Evolutionary conservation across 345 rosid species (phyloP), one percentile per base, ranked within the genome.

Genomic region (Balakata baccata): DNA sequence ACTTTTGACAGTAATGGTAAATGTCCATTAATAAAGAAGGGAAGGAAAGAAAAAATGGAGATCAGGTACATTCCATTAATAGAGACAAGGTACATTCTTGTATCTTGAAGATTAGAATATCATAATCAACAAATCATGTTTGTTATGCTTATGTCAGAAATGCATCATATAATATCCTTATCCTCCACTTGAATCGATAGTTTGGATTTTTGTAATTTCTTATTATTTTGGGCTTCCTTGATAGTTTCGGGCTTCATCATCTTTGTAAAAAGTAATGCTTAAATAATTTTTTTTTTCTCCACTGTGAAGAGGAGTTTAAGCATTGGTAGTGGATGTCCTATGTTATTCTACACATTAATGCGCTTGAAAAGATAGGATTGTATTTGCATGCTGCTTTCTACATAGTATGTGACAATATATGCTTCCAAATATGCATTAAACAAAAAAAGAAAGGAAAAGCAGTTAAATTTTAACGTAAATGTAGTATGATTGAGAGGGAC

Each of bases 21-120:
- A 5, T 54, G 23, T 18, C 59, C 59, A 54, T 54, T 54, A 54
- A 14, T 18, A 18, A n/a, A 18, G 7, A 6, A 54, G 18, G 18
- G 25, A 68, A 54, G 56, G 70, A 61, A 54, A 22, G 29, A 70
- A 56, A 60, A 57, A 22, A 52, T 50, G 71, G 18, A 64, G 51
- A 59, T 56, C 60, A 29, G 1, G 34, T 29, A 29, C 34, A 29
- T 29, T 29, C 34, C 34, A 29, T 29, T 29, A 29, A 29, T 43
- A 43, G n/a, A 6, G 56, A 51, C 2, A 0, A 13, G 56, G 5
- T 29, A 46, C 29, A 66, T 49, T 22, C 3, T 45, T 45, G n/a
- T 29, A 46, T 4, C 69, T 66, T 45, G 34, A 16, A 66, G 23
- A 46, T 23, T 66, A 64, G 49, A 64, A 41, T 20, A 13, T 59